phyloP scores from a whole-genome alignment of 768 basidiomycete genomes.

The Dendrothele bispora region DNA sequence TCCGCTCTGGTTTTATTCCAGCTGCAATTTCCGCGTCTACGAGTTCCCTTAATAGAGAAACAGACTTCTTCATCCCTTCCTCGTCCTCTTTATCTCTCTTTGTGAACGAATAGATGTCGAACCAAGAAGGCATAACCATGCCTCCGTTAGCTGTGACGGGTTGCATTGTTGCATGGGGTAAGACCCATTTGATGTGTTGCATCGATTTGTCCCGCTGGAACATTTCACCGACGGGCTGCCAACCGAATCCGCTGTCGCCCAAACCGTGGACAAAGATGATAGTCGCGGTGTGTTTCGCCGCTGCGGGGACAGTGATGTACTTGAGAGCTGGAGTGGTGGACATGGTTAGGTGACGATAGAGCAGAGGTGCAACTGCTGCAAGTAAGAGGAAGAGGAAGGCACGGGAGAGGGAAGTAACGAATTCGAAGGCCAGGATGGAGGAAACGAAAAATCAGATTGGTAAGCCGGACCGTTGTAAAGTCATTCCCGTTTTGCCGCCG shows the following conservation, averaged over 20 bases:
- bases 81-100: slow-evolving; percentile 71
- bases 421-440: too few species aligned
- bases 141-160: slow-evolving; percentile 77
- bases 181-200: slow-evolving; percentile 84
- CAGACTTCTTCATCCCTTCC: slow-evolving; percentile 67
- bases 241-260: slow-evolving; percentile 74
- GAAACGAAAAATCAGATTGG: too few species aligned
- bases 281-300: slow-evolving; percentile 74
- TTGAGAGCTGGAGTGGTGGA: slow-evolving; percentile 33
- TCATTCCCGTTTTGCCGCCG: too few species aligned
- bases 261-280: slow-evolving; percentile 89
- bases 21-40: slow-evolving; percentile 74
- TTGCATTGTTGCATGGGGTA: slow-evolving; percentile 78
- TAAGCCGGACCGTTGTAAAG: too few species aligned
- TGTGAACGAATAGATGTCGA: slow-evolving; percentile 72
- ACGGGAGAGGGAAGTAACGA: background rate
- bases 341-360: slow-evolving; percentile 4
- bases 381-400: slow-evolving; percentile 1
- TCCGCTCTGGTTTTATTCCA: slow-evolving; percentile 66
- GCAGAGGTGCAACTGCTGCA: slow-evolving; percentile 1
- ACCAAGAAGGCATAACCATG: slow-evolving; percentile 80
- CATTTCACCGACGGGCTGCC: slow-evolving; percentile 74
- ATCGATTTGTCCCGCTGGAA: slow-evolving; percentile 54
- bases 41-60: slow-evolving; percentile 59
- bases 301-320: slow-evolving; percentile 53